Evolutionary conservation across 768 basidiomycete genomes (phyloP).

Genomic region (Trametes maxima): DNA sequence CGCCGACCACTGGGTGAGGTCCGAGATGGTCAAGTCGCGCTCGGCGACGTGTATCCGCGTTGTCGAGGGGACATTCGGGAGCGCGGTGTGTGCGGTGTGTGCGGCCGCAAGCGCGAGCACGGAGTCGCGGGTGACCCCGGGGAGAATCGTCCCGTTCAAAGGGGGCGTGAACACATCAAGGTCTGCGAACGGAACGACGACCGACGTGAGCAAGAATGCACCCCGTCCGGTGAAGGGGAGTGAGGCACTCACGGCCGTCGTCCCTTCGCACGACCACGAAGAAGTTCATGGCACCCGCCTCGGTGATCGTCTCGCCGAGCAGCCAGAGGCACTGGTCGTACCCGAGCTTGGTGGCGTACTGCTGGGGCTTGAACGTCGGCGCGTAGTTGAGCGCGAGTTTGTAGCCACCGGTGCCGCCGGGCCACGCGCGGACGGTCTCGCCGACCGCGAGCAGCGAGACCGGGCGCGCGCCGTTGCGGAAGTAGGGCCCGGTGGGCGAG

Average conservation of each 20-base stretch:
- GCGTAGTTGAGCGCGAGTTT: conserved; percentile 51
- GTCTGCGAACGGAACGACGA: conserved; percentile 39
- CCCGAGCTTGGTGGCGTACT: conserved; percentile 49
- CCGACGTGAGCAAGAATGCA: background rate
- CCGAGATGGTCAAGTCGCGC: conserved; percentile 46
- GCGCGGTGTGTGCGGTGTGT: conserved; percentile 43
- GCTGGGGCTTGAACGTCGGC: conserved; percentile 47
- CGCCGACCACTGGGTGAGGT: conserved; percentile 46
- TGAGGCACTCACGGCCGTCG: conserved; percentile 43
- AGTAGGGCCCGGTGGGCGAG: conserved; percentile 61
- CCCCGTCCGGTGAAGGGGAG: background rate
- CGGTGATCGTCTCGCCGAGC: conserved; percentile 42
- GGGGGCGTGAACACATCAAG: conserved; percentile 87
- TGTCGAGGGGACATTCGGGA: conserved; percentile 49
- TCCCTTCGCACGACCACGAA: conserved; percentile 49
- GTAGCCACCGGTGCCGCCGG: conserved; percentile 59
- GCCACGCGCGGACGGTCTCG: conserved; percentile 53
- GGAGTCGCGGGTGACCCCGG: conserved; percentile 89
- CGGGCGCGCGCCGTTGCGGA: conserved; percentile 50
- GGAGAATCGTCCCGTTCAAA: conserved; percentile 89
- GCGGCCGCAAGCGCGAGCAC: conserved; percentile 71
- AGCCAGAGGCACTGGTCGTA: conserved; percentile 63
- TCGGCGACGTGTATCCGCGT: conserved; percentile 44
- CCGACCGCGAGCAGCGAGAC: conserved; percentile 52
- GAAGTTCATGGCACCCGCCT: conserved; percentile 60